A percentile compares a stretch with the other conserved stretches of the same genome.
phyloP scores from a whole-genome alignment of 768 basidiomycete species.

The Leccinum obscurum region DNA sequence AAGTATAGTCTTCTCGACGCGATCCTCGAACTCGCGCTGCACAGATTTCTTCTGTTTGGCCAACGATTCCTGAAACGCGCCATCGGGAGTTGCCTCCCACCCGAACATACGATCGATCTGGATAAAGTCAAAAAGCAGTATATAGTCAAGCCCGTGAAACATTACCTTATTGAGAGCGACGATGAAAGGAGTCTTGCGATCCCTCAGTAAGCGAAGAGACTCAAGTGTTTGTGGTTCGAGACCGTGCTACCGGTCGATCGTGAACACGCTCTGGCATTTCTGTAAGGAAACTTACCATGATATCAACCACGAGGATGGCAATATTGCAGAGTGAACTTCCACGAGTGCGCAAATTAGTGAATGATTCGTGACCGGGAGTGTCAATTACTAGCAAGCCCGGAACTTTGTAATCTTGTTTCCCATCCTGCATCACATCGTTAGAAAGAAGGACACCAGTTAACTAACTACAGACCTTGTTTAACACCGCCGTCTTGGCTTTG shows the following conservation, averaged over 20 bases:
- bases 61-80: slow-evolving; percentile 89
- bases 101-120: slow-evolving; percentile 98
- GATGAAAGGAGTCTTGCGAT: slow-evolving; percentile 97
- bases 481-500: slow-evolving; percentile 86
- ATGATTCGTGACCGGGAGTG: slow-evolving; percentile 99
- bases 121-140: slow-evolving; percentile 8
- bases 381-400: slow-evolving; percentile 96
- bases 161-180: slow-evolving; percentile 94
- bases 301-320: slow-evolving; percentile 97
- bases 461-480: slow-evolving; percentile 67
- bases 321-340: slow-evolving; percentile 98
- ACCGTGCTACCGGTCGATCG: slow-evolving; percentile 66
- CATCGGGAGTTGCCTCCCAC: slow-evolving; percentile 90
- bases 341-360: slow-evolving; percentile 93
- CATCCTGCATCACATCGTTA: slow-evolving; percentile 50
- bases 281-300: slow-evolving; percentile 63
- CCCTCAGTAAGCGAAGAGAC: slow-evolving; percentile 86
- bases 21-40: slow-evolving; percentile 91
- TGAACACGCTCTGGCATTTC: slow-evolving; percentile 1
- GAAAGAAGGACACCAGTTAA: slow-evolving; percentile 1
- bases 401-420: slow-evolving; percentile 88
- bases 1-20: slow-evolving; percentile 78
- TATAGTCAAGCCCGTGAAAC: slow-evolving; percentile 1
- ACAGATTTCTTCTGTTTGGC: slow-evolving; percentile 77
- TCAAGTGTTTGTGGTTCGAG: slow-evolving; percentile 98